Evolutionary conservation across 805 yeast species (phyloP), one percentile per base, ranked within the genome.

Genomic region (Saturnispora serradocipensis): DNA sequence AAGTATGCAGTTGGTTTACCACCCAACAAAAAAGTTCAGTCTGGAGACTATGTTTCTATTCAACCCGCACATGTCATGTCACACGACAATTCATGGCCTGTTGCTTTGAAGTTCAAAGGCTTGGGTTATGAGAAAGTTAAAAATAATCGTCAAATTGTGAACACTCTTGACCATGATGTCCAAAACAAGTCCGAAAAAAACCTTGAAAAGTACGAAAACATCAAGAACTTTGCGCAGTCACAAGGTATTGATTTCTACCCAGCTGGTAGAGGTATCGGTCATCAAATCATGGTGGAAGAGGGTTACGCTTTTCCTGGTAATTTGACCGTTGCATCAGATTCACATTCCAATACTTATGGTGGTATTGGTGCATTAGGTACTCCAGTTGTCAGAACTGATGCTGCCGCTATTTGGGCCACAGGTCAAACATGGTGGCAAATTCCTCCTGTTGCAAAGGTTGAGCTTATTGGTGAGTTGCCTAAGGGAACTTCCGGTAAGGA

Each of bases 341-440:
- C 97, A 5, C 99, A 93, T 68, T 89, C 97, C 10, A 93, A 93
- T 67, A 93, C 97, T 36, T 93, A 93, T 65, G 99, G 99, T 59
- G 99, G 99, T 64, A 75, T 93, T 46, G 98, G 98, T 18, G 75
- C 96, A 22, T 72, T 93, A 53, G 99, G 99, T 49, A 95, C 99
- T 3, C 98, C 99, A 9, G 86, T 93, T 51, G 99, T 93, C 52
- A 80, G 99, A 69, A 93, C 99, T 0, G 99, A 93, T 69, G 99
- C 98, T 22, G 99, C 99, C 4, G 81, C 97, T 9, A 91, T 93
- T 58, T 93, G 99, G 99, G 98, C 99, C 11, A 93, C 99, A 0
- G 98, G 98, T 40, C 95, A 89, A 71, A 93, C 99, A 3, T 93
- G 99, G 99, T 93, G 99, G 99, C 99, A 95, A 78, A 88, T 93